Percentiles rank a stretch among this genome's conserved stretches.
Conservation (phyloP, 2,329 filamentous ascomycete species). For the Venturia pyrina region DNA sequence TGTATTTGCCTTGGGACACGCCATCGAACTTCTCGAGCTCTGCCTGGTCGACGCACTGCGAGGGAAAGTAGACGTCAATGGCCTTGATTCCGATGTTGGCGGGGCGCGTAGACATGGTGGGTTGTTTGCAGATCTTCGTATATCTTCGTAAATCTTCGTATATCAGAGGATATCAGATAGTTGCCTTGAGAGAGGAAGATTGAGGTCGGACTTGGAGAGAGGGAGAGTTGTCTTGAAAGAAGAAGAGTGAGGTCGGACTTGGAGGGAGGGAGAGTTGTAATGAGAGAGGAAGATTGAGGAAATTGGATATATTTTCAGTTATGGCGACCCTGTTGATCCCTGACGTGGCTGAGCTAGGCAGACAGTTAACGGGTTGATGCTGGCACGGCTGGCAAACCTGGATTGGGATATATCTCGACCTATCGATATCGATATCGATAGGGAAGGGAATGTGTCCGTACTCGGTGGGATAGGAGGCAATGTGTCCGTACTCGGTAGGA, state of each 20-base stretch:
- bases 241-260: neutral
- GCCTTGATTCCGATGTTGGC: conserved; percentile 44
- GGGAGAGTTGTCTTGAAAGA: too few relatives aligned
- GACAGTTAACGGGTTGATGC: too few relatives aligned
- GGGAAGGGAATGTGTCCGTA: too few relatives aligned
- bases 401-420: too few relatives aligned
- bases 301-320: neutral
- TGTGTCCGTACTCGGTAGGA: too few relatives aligned
- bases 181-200: neutral
- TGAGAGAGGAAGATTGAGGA: neutral
- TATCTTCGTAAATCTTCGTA: too few relatives aligned
- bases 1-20: conserved; percentile 42
- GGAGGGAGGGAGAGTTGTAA: neutral
- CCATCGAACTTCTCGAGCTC: conserved; percentile 47
- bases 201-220: neutral
- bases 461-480: too few relatives aligned
- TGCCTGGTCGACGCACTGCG: conserved; percentile 42
- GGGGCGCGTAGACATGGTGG: conserved; percentile 34
- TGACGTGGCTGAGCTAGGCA: neutral
- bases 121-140: too few relatives aligned
- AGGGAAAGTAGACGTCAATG: conserved; percentile 44
- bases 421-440: too few relatives aligned
- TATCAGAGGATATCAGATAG: too few relatives aligned
- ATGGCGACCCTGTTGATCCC: too few relatives aligned
- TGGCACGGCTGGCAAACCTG: too few relatives aligned